phyloP scores from a whole-genome alignment of 257 asterid genomes.

The Agastache rugosa region DNA sequence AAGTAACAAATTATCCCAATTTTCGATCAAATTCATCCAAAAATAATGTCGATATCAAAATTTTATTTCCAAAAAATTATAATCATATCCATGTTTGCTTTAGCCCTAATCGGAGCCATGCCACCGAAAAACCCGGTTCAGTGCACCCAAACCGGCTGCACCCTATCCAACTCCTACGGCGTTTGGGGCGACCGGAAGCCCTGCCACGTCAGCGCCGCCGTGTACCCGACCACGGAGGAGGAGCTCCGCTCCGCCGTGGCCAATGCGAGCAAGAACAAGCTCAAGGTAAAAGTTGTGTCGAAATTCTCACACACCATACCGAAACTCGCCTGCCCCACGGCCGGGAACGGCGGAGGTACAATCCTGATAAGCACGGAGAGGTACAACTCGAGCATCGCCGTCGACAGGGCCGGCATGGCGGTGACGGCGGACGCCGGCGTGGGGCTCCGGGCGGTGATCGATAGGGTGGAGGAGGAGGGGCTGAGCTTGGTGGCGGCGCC shows the following conservation, averaged over 20 bases:
- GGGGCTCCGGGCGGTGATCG: constrained; percentile 60
- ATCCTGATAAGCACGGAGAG: constrained; percentile 73
- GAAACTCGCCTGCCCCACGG: constrained; percentile 61
- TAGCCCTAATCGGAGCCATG: constrained; percentile 41
- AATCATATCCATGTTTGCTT: constrained; percentile 21
- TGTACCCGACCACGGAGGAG: constrained; percentile 70
- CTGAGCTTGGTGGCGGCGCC: constrained; percentile 80
- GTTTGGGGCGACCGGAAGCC: constrained; percentile 68
- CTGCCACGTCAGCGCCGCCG: constrained; percentile 55
- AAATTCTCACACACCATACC: constrained; percentile 85
- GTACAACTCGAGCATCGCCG: constrained; percentile 43
- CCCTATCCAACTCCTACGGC: constrained; percentile 68
- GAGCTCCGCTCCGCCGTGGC: constrained; percentile 68
- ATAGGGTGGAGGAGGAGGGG: constrained; percentile 63
- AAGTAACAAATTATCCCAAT: not conserved
- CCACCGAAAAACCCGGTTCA: constrained; percentile 74
- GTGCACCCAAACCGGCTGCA: constrained; percentile 62
- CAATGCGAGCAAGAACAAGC: constrained; percentile 52
- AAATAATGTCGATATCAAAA: constrained; percentile 30
- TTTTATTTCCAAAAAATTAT: not conserved
- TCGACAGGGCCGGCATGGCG: constrained; percentile 41
- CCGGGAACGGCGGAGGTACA: constrained; percentile 26
- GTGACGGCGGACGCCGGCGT: constrained; percentile 82
- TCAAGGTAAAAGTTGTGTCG: constrained; percentile 67
- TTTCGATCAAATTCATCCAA: not conserved